Conservation (phyloP, 2,329 filamentous ascomycete species). For the Immersiporthe knoxdaviesiana region DNA sequence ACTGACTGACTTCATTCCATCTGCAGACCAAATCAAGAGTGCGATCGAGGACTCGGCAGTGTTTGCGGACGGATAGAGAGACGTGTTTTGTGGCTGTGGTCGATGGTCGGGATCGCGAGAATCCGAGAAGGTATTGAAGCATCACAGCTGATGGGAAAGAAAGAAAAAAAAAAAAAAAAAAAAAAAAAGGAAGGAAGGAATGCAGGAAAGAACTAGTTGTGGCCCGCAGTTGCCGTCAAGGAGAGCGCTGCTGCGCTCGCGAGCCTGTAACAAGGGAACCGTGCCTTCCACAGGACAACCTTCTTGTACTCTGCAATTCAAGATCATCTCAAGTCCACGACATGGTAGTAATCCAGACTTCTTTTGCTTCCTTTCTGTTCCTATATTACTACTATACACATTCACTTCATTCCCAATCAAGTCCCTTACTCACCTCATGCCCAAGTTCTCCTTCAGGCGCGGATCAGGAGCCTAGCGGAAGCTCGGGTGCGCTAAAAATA, state of each 20-base stretch:
- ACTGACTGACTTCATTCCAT: neutral
- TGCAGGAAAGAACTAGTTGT: neutral
- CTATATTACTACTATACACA: neutral
- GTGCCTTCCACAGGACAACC: neutral
- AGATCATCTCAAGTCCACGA: neutral
- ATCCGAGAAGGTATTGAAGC: neutral
- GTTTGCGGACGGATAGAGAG: slow-evolving; percentile 20
- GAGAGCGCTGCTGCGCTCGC: no score
- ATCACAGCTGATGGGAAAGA: neutral
- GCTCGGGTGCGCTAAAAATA: slow-evolving; percentile 17
- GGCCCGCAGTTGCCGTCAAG: neutral
- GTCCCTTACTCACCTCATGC: neutral
- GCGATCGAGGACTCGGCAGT: slow-evolving; percentile 34
- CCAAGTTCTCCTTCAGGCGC: neutral
- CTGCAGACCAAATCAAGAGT: slow-evolving; percentile 34
- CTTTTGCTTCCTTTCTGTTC: neutral
- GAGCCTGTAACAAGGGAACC: neutral
- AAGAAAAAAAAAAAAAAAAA: no score
- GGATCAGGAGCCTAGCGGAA: neutral
- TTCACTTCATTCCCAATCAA: neutral
- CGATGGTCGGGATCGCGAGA: neutral
- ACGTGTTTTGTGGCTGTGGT: no score
- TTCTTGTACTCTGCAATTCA: neutral
- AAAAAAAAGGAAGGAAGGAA: no score
- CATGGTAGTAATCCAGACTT: neutral